Evolutionary conservation across 768 basidiomycete genomes (phyloP).

Genomic region (Mycena chlorophos): DNA sequence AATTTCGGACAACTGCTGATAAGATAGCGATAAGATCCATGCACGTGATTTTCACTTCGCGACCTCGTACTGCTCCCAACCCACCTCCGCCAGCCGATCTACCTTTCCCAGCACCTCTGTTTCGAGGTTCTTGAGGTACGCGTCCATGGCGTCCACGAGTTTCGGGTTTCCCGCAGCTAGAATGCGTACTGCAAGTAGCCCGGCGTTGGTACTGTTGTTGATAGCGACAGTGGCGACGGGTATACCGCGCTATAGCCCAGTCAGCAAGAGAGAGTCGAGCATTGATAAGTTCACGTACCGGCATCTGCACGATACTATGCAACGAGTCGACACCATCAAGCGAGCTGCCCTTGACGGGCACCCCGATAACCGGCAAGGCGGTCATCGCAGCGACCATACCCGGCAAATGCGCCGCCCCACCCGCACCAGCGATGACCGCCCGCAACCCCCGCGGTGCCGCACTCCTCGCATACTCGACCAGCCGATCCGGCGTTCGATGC

Average conservation of each 20-base stretch:
- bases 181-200: constrained; percentile 88
- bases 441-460: constrained; percentile 68
- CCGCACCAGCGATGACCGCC: constrained; percentile 90
- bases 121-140: constrained; percentile 69
- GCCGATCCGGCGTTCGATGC: constrained; percentile 87
- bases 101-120: constrained; percentile 79
- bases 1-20: too few relatives aligned
- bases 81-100: constrained; percentile 69
- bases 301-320: constrained; percentile 99
- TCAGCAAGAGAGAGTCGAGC: neutral
- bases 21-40: too few relatives aligned
- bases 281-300: constrained; percentile 57
- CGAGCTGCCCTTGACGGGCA: constrained; percentile 92
- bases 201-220: constrained; percentile 93
- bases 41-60: constrained; percentile 25
- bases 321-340: constrained; percentile 97
- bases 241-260: constrained; percentile 72
- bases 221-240: constrained; percentile 98
- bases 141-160: constrained; percentile 66
- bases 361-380: constrained; percentile 87
- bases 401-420: constrained; percentile 97
- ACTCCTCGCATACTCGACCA: constrained; percentile 78
- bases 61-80: constrained; percentile 83
- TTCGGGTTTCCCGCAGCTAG: constrained; percentile 71
- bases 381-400: constrained; percentile 99